Evolutionary conservation across 495 filamentous ascomycete species (phyloP), one percentile per base, ranked within the genome.

Genomic region (Tuber umbilicatum): DNA sequence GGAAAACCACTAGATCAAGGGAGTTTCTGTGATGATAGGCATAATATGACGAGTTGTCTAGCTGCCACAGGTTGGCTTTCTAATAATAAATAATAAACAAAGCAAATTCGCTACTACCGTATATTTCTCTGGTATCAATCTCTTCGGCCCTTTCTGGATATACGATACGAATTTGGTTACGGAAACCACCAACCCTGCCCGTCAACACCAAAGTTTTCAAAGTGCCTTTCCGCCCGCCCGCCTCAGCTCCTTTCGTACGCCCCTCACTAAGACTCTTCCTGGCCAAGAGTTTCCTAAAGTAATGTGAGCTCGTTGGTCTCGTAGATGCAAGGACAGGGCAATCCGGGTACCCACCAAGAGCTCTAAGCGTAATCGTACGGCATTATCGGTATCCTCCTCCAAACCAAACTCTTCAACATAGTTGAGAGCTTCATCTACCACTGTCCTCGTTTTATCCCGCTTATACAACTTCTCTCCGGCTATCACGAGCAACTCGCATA

Each of bases 41-140:
- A n/a, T 50, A n/a, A n/a, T 50, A 10, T 23, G 45, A 1, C 5
- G 23, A 23, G 45, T 21, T n/a, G 45, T 10, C 45, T 50, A 7
- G 9, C 3, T n/a, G 45, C 21, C 21, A 50, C 23, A 50, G 10
- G 21, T 50, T 50, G 45, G 23, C 19, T 50, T 50, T 50, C 45
- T 50, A 50, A 50, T 50, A n/a, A 50, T 50, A 50, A 50, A n/a
- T 47, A 47, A 47, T 50, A 50, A 50, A 50, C 45, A 50, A 50
- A 50, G 21, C 2, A 50, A 50, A 50, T n/a, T 17, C 9, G 45
- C n/a, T 50, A n/a, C n/a, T 50, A 9, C 45, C n/a, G n/a, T n/a
- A 50, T 50, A 50, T 50, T 50, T 23, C 45, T 47, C 19, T 47
- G 19, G 3, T 23, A 16, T 16, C 5, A 50, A 23, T 50, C 45